Percentiles rank a stretch among this genome's conserved stretches.
These are phyloP conservation scores for Mycosphaerelloides madeirae DNA, from an alignment of 2,329 filamentous ascomycete species.

Conservation along the genomic window DNA sequence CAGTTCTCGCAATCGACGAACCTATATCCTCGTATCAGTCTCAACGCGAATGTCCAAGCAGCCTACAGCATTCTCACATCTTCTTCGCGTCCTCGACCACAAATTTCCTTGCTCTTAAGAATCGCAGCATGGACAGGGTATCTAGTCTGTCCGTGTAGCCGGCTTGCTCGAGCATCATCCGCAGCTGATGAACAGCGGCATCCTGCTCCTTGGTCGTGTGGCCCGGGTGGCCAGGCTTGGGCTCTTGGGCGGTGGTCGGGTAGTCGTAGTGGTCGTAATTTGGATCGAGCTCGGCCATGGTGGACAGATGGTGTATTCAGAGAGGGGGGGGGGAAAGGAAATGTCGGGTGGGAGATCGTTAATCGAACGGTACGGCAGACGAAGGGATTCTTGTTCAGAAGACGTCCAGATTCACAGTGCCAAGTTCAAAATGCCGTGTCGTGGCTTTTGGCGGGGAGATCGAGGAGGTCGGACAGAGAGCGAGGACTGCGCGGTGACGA, in stretches of 20 bases:
- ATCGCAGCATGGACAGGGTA: conserved; percentile 77
- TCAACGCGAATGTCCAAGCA: no score
- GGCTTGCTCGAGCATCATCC: conserved; percentile 74
- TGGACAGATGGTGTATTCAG: neutral
- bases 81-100: conserved; percentile 76
- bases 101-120: conserved; percentile 86
- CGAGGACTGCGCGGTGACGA: no score
- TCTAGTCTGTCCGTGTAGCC: conserved; percentile 82
- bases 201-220: conserved; percentile 82
- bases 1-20: conserved; percentile 87
- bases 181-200: conserved; percentile 81
- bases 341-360: neutral
- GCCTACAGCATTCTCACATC: conserved; percentile 60
- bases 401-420: no score
- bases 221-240: conserved; percentile 76
- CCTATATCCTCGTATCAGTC: conserved; percentile 51
- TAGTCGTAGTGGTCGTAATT: conserved; percentile 98
- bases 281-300: conserved; percentile 55
- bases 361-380: neutral
- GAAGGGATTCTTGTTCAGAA: no score
- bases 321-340: neutral
- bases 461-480: no score
- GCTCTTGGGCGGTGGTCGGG: conserved; percentile 69
- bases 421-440: no score
- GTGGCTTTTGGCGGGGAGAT: no score